Evolutionary conservation across 208 protist genomes (phyloP), one percentile per base, ranked within the genome.

Genomic region (Trypanosoma congolense): DNA sequence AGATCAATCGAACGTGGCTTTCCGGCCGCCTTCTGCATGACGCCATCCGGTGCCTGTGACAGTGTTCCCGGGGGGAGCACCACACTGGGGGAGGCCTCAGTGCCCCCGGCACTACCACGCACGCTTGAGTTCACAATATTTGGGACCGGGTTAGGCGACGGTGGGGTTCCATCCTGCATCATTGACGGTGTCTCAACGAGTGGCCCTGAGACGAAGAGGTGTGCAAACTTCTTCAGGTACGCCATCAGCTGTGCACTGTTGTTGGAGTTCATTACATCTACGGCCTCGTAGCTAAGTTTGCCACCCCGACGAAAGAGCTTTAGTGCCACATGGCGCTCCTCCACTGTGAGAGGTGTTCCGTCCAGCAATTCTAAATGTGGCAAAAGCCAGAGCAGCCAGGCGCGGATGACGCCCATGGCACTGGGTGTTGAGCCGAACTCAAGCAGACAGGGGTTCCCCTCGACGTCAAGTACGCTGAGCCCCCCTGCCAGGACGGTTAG

Each of bases 231-330:
- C 44, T 56, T 57, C 45, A 93, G 53, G 60, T 93, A 90, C 52
- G 45, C 43, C 47, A 71, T 75, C 18, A 93, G 70, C 10, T 82
- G 77, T 14, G 68, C 68, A 38, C 57, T 58, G 24, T 66, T 61
- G 31, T 75, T 68, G 25, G 54, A 33, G 52, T 93, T 90, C 70
- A 93, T 78, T 21, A 76, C 44, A 45, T 83, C 75, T 19, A 93
- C 47, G 14, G 52, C 46, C 54, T 73, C 49, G 71, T 84, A 31
- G 81, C 70, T 24, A 45, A 48, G 26, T 65, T 75, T 54, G 53
- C 47, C 47, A n/a, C 56, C 67, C 26, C 79, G 64, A 10, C 87
- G 77, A 44, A 93, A 93, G 18, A 93, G 73, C 16, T 25, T 46
- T n/a, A 29, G 48, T 8, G 80, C 76, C 19, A 63, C 63, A 12